These are phyloP conservation scores for Cornus kousa DNA, from an alignment of 148 eudicot species.

Conservation along the genomic window DNA sequence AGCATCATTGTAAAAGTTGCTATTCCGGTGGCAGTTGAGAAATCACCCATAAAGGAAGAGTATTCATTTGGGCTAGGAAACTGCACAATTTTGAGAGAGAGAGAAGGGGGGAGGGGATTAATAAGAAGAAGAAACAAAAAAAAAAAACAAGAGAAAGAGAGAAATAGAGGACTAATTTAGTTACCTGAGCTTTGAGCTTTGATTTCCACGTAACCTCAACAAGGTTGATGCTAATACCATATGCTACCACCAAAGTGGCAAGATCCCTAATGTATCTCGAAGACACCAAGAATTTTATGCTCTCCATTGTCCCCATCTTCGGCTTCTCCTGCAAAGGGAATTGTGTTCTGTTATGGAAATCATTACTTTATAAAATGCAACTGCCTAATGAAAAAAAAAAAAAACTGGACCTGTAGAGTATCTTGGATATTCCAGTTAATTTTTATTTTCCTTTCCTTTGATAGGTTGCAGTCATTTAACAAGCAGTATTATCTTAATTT, in stretches of 20 bases:
- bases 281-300: constrained; percentile 87
- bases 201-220: constrained; percentile 99
- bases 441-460: not conserved
- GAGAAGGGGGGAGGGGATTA: not conserved
- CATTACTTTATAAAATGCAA: not conserved
- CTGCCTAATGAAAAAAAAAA: not conserved
- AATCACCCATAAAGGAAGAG: constrained; percentile 99
- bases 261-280: constrained; percentile 91
- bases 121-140: too few species aligned
- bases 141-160: not conserved
- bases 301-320: constrained; percentile 99
- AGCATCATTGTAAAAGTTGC: constrained; percentile 96
- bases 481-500: not conserved
- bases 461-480: not conserved
- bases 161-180: not conserved
- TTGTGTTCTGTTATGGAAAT: not conserved
- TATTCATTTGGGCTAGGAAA: constrained; percentile 97
- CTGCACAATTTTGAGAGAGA: constrained; percentile 32
- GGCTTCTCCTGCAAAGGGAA: constrained; percentile 65
- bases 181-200: constrained; percentile 98
- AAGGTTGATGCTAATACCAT: constrained; percentile 94
- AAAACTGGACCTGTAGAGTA: not conserved
- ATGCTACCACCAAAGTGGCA: constrained; percentile 92
- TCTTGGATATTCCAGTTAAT: not conserved
- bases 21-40: constrained; percentile 95